Conservation (phyloP, 2,329 filamentous ascomycete species). For the Alternaria sp. region DNA sequence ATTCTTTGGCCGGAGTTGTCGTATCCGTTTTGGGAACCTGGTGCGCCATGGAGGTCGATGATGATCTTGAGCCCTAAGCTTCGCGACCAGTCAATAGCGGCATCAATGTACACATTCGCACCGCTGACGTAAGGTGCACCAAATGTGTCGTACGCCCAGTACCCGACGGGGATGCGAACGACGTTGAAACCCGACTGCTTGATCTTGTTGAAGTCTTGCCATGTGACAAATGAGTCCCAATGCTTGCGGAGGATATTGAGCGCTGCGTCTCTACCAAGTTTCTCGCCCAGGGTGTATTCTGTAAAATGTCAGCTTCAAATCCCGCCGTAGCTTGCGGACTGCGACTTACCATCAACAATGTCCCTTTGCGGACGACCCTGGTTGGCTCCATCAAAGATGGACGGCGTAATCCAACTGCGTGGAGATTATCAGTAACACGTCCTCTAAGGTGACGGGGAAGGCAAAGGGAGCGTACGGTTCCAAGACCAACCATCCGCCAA, state of each 20-base stretch:
- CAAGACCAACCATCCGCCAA: conserved; percentile 61
- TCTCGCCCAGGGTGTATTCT: conserved; percentile 62
- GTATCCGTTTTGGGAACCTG: conserved; percentile 67
- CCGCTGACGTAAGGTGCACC: conserved; percentile 62
- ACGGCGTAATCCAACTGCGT: conserved; percentile 64
- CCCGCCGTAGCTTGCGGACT: neutral
- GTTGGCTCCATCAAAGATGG: conserved; percentile 57
- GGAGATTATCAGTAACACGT: conserved; percentile 5
- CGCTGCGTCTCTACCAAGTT: conserved; percentile 58
- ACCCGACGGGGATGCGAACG: conserved; percentile 67
- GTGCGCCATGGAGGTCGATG: conserved; percentile 67
- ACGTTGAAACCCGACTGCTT: conserved; percentile 65
- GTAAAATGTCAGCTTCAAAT: neutral
- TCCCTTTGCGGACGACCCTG: conserved; percentile 35
- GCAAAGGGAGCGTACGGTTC: conserved; percentile 49
- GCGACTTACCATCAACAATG: conserved; percentile 53
- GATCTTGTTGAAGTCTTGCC: conserved; percentile 65
- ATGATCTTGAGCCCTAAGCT: conserved; percentile 63
- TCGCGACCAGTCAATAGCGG: conserved; percentile 65
- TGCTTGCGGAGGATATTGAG: conserved; percentile 57
- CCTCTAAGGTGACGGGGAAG: too few species aligned
- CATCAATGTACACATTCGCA: conserved; percentile 63
- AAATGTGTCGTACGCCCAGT: conserved; percentile 65
- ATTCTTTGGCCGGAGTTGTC: conserved; percentile 67
- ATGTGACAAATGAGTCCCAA: conserved; percentile 62